These are phyloP conservation scores for Naegleria gruberi DNA, from an alignment of 208 protist species.

Conservation along the genomic window DNA sequence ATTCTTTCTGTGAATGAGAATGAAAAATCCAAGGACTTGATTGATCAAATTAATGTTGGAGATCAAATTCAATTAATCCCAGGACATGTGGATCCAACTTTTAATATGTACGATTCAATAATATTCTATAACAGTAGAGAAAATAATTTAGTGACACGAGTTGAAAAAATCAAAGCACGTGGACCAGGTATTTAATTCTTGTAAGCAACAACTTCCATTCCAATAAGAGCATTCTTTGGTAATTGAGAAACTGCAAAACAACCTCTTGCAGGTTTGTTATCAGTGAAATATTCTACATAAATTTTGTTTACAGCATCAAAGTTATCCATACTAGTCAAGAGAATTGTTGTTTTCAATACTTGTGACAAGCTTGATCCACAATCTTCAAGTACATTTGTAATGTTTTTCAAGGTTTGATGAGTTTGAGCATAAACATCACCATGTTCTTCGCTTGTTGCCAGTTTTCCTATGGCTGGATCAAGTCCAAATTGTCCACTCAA, in stretches of 20 bases:
- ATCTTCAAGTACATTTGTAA: constrained; percentile 38
- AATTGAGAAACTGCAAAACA: constrained; percentile 46
- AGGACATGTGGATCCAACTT: background rate
- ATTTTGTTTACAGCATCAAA: constrained; percentile 51
- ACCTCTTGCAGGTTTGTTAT: constrained; percentile 40
- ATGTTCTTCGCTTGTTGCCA: background rate
- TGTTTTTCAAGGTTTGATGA: constrained; percentile 39
- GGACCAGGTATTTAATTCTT: background rate
- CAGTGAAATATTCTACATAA: constrained; percentile 45
- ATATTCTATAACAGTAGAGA: background rate
- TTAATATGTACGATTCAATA: background rate
- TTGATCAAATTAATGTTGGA: background rate
- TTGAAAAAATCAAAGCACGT: background rate
- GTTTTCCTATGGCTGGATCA: background rate
- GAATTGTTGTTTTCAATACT: constrained; percentile 49
- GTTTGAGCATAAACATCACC: background rate
- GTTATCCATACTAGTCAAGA: constrained; percentile 50
- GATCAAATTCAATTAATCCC: background rate
- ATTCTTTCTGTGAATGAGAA: background rate
- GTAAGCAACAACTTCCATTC: constrained; percentile 48
- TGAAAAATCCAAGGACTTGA: background rate
- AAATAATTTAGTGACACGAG: background rate
- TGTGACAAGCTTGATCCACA: constrained; percentile 29
- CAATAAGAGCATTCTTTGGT: constrained; percentile 44
- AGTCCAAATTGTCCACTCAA: background rate